These are phyloP conservation scores for Leccinum insolens DNA, from an alignment of 1,284 basidiomycete species.

Conservation along the genomic window DNA sequence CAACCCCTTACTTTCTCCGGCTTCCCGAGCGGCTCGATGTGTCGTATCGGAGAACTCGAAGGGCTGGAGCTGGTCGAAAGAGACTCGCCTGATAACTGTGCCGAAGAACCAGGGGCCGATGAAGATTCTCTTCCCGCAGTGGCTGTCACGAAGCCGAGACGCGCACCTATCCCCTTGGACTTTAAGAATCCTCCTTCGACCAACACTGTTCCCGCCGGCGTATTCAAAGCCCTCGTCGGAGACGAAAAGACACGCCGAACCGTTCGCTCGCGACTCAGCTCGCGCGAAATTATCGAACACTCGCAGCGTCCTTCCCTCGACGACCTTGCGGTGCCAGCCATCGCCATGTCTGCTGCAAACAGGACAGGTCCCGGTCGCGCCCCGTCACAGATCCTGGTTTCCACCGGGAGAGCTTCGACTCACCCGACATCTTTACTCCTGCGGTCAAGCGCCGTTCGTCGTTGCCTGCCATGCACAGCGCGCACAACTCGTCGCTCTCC, in stretches of 20 bases:
- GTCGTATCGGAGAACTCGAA: slow-evolving; percentile 18
- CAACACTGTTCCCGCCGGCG: slow-evolving; percentile 78
- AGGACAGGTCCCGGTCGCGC: slow-evolving; percentile 50
- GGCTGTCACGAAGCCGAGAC: slow-evolving; percentile 51
- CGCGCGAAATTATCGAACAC: slow-evolving; percentile 65
- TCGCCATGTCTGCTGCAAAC: slow-evolving; percentile 48
- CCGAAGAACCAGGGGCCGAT: slow-evolving; percentile 31
- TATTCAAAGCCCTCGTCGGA: slow-evolving; percentile 76
- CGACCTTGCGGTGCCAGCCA: slow-evolving; percentile 67
- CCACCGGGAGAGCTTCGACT: slow-evolving; percentile 24
- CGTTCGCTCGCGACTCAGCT: slow-evolving; percentile 74
- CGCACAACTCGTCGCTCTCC: slow-evolving; percentile 42
- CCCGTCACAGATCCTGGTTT: slow-evolving; percentile 58
- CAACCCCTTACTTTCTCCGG: slow-evolving; percentile 70
- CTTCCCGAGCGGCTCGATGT: slow-evolving; percentile 41
- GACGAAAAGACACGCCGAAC: slow-evolving; percentile 68
- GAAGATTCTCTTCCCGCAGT: slow-evolving; percentile 37
- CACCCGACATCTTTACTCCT: slow-evolving; percentile 57
- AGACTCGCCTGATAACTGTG: slow-evolving; percentile 14
- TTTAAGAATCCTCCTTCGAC: slow-evolving; percentile 74
- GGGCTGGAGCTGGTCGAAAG: slow-evolving; percentile 20
- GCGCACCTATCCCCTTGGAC: slow-evolving; percentile 78
- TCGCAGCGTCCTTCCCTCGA: slow-evolving; percentile 71
- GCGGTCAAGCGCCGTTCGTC: slow-evolving; percentile 57
- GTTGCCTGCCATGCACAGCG: slow-evolving; percentile 55